These are phyloP conservation scores for Leccinum arenicola DNA, from an alignment of 768 basidiomycete species.

Conservation along the genomic window DNA sequence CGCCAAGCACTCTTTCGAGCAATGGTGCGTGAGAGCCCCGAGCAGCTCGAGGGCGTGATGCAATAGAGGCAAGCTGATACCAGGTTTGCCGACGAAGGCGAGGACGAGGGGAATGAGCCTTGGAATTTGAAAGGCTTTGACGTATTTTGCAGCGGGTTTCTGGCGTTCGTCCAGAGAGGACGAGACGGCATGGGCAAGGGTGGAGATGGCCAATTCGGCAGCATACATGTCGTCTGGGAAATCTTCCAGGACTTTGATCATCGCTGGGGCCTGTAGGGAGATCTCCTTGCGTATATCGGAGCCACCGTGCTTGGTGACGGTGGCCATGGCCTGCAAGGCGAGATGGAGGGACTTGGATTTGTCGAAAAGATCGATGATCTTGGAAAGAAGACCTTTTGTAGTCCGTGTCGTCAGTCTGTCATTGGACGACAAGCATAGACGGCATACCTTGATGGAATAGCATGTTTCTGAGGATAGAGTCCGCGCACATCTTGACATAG, in stretches of 20 bases:
- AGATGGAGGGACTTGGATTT: constrained; percentile 43
- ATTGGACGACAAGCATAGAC: neutral
- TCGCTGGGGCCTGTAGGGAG: constrained; percentile 34
- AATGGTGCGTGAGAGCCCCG: constrained; percentile 40
- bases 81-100: constrained; percentile 41
- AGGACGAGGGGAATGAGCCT: constrained; percentile 42
- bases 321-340: constrained; percentile 50
- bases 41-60: constrained; percentile 51
- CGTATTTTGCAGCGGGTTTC: constrained; percentile 26
- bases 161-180: constrained; percentile 40
- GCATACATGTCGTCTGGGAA: constrained; percentile 46
- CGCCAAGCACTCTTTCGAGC: constrained; percentile 39
- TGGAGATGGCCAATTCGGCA: constrained; percentile 47
- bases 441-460: constrained; percentile 47
- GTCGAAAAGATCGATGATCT: constrained; percentile 50
- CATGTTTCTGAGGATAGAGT: constrained; percentile 56
- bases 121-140: constrained; percentile 40
- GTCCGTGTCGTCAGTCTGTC: neutral
- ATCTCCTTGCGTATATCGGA: constrained; percentile 46
- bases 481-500: constrained; percentile 24
- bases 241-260: constrained; percentile 47
- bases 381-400: constrained; percentile 48
- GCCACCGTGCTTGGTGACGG: constrained; percentile 60
- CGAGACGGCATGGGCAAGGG: constrained; percentile 48
- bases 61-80: constrained; percentile 39